These are phyloP conservation scores for Pichia ethanolica DNA, from an alignment of 805 yeast species.

Conservation along the genomic window DNA sequence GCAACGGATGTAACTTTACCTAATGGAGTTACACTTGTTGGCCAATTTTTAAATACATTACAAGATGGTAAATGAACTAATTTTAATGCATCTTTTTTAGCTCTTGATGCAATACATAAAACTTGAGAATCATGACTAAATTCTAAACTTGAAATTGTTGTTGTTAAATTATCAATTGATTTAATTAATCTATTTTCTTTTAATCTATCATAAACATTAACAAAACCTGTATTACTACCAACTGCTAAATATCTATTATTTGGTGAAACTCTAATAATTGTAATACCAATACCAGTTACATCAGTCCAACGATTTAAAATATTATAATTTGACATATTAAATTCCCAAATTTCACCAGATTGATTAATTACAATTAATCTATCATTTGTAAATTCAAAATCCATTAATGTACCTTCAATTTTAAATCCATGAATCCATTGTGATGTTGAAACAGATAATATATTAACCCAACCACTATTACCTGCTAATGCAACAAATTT, in stretches of 20 bases:
- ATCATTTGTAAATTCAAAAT: slow-evolving; percentile 56
- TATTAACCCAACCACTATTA: slow-evolving; percentile 84
- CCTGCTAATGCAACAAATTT: slow-evolving; percentile 69
- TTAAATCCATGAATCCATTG: slow-evolving; percentile 84
- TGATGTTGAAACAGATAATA: slow-evolving; percentile 70
- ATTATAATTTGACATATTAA: slow-evolving; percentile 43
- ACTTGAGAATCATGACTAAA: slow-evolving; percentile 88
- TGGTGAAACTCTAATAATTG: slow-evolving; percentile 50
- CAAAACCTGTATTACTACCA: slow-evolving; percentile 86
- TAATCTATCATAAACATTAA: slow-evolving; percentile 68
- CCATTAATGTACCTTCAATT: slow-evolving; percentile 79
- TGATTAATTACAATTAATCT: slow-evolving; percentile 56
- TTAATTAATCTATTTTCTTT: slow-evolving; percentile 45
- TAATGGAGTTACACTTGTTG: slow-evolving; percentile 91
- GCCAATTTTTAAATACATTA: slow-evolving; percentile 90
- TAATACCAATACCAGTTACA: slow-evolving; percentile 77
- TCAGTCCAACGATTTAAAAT: slow-evolving; percentile 73
- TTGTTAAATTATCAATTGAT: slow-evolving; percentile 70
- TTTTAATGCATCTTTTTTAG: slow-evolving; percentile 76
- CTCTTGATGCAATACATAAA: slow-evolving; percentile 77
- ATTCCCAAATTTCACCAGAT: slow-evolving; percentile 88
- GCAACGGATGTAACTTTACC: slow-evolving; percentile 83
- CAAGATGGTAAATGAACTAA: slow-evolving; percentile 84
- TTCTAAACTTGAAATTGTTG: slow-evolving; percentile 63
- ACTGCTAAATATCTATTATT: slow-evolving; percentile 77